These are phyloP conservation scores for Phellinidium pouzarii DNA, from an alignment of 1,284 basidiomycete species.

Conservation along the genomic window DNA sequence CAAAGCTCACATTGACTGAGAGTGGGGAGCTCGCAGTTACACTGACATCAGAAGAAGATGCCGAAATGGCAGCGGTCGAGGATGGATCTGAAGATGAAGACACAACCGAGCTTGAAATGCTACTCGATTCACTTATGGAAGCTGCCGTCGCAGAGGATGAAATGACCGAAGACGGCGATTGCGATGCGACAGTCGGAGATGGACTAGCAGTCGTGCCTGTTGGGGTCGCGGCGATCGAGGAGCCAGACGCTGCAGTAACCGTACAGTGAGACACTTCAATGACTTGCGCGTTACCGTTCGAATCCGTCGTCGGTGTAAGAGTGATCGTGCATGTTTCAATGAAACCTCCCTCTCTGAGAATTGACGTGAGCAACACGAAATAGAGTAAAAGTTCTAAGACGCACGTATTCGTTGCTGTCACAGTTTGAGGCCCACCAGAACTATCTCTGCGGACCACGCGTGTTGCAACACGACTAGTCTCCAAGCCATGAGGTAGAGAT, in stretches of 20 bases:
- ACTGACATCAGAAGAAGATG: not conserved
- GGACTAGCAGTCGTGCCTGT: conserved; percentile 12
- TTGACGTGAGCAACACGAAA: not conserved
- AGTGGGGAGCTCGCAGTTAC: not conserved
- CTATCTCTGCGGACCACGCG: conserved; percentile 7
- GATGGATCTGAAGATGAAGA: not conserved
- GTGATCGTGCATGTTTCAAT: conserved; percentile 58
- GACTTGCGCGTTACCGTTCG: conserved; percentile 44
- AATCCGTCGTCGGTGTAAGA: conserved; percentile 42
- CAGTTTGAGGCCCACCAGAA: conserved; percentile 15
- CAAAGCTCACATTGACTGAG: conserved; percentile 9
- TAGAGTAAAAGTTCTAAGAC: conserved; percentile 9
- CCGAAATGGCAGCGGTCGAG: not conserved
- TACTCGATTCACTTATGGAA: not conserved
- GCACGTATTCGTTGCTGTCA: conserved; percentile 19
- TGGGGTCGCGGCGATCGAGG: conserved; percentile 17
- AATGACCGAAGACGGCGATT: conserved; percentile 11
- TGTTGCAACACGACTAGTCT: conserved; percentile 1
- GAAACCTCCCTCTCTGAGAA: conserved; percentile 34
- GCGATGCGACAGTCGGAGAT: conserved; percentile 7
- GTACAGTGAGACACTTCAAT: conserved; percentile 56
- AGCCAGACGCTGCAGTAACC: conserved; percentile 22
- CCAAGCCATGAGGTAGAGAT: conserved; percentile 8
- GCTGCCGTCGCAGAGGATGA: conserved; percentile 6
- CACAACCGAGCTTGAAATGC: no score